Percentiles rank a stretch among this genome's conserved stretches.
Conservation (phyloP, 2,329 filamentous ascomycete genomes). For the Fusarium sp. region DNA sequence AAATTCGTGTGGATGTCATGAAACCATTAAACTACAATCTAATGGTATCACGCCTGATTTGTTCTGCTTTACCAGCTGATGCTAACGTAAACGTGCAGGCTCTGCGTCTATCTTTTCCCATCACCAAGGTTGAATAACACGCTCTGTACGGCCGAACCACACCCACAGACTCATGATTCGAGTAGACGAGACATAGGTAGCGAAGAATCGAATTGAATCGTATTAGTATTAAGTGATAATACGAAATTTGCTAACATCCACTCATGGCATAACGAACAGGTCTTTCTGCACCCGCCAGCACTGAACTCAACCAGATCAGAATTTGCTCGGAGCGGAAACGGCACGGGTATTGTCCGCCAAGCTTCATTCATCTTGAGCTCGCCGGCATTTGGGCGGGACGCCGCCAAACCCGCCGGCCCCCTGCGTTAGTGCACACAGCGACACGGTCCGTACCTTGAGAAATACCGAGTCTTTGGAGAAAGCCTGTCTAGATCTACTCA, state of each 20-base stretch:
- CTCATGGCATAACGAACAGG: not conserved
- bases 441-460: not conserved
- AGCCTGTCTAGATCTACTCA: not conserved
- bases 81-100: not conserved
- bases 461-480: not conserved
- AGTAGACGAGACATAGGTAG: not conserved
- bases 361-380: not conserved
- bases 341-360: slow-evolving; percentile 6
- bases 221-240: not conserved
- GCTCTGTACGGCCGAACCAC: not conserved
- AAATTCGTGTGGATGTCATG: not conserved
- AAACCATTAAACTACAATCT: not conserved
- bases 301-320: not conserved
- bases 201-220: not conserved
- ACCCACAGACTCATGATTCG: not conserved
- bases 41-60: not conserved
- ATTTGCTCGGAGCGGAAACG: not conserved
- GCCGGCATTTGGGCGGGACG: slow-evolving; percentile 11
- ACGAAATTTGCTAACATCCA: not conserved
- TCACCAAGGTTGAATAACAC: not conserved
- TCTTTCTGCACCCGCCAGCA: not conserved
- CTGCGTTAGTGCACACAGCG: slow-evolving; percentile 31
- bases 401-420: slow-evolving; percentile 26
- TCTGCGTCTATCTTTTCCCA: not conserved
- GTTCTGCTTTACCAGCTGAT: not conserved